Evolutionary conservation across 768 basidiomycete genomes (phyloP).

Genomic region (Collybia sordida): DNA sequence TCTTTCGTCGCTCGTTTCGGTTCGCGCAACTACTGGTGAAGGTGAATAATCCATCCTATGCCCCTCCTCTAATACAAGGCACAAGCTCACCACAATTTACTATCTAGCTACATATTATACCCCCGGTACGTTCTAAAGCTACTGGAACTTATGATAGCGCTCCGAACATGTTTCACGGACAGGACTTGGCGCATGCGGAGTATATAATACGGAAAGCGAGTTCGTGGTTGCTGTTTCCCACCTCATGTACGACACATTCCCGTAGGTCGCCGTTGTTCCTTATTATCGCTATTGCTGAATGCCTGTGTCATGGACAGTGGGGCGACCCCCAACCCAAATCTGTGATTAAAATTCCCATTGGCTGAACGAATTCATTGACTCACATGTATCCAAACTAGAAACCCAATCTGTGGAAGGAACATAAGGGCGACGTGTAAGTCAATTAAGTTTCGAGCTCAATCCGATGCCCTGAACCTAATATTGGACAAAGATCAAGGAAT

Average conservation of each 20-base stretch:
- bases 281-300: too few relatives aligned
- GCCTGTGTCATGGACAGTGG: background rate
- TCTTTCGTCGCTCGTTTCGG: too few relatives aligned
- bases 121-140: too few relatives aligned
- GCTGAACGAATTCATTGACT: background rate
- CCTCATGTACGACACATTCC: slow-evolving; percentile 56
- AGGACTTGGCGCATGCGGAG: slow-evolving; percentile 67
- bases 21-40: too few relatives aligned
- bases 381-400: slow-evolving; percentile 41
- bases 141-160: too few relatives aligned
- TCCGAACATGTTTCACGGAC: slow-evolving; percentile 24
- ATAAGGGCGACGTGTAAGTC: slow-evolving; percentile 49
- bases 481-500: slow-evolving; percentile 48
- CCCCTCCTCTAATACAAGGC: too few relatives aligned
- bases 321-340: slow-evolving; percentile 1
- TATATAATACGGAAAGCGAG: slow-evolving; percentile 49
- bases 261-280: slow-evolving; percentile 38
- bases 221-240: slow-evolving; percentile 59
- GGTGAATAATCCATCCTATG: too few relatives aligned
- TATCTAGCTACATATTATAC: too few relatives aligned
- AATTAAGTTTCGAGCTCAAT: slow-evolving; percentile 1
- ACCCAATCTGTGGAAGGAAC: slow-evolving; percentile 65
- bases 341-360: background rate
- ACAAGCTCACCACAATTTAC: too few relatives aligned
- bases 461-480: background rate